Base-by-base conservation (phyloP, 176 grass and related monocot genomes). In the Triticum timopheevii region DNA sequence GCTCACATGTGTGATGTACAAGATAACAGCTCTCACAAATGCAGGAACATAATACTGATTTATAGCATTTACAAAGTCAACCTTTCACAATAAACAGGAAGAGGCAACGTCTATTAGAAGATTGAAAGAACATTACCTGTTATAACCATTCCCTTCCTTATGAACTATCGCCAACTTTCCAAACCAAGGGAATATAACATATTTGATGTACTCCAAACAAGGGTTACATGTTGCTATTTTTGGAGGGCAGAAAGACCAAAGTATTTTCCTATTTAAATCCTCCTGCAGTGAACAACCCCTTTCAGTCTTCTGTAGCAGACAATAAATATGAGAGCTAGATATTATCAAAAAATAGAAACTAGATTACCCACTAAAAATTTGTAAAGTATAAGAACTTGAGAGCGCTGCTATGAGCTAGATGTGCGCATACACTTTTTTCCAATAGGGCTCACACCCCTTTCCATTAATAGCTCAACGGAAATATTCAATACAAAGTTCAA, bases 181-280 rank as follows among this genome's bases (percentile, higher is more conserved):
- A 75, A 75, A 88, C 90, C 88, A 90, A 65, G 88, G 93, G 61
- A 64, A 27, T 23, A 90, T 61, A 31, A 92, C 45, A 69, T 88
- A 90, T 58, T 92, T 90, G 13, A 95, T 83, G 52, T 88, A 90
- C 65, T 90, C 90, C 74, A 92, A 78, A 76, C 90, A 92, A 40
- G 90, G 93, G 36, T 95, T 92, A 27, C 77, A 83, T 81, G 63
- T 79, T 45, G 83, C 85, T 50, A 25, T 13, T 49, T 50, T 75
- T 50, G 44, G 72, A 75, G 72, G 44, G 15, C 72, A 50, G 7
- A 50, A 17, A 28, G 72, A 75, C 23, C 61, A 45, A 75, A 30
- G 23, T 27, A 27, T 75, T 75, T 27, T 47, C 44, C 28, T n/a
- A 78, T 78, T 59, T 78, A 78, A 59, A 78, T 31, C 13, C 31